Base-by-base conservation (phyloP, 192 early-diverging fungal genomes). In the Rhizophagus clarus region DNA sequence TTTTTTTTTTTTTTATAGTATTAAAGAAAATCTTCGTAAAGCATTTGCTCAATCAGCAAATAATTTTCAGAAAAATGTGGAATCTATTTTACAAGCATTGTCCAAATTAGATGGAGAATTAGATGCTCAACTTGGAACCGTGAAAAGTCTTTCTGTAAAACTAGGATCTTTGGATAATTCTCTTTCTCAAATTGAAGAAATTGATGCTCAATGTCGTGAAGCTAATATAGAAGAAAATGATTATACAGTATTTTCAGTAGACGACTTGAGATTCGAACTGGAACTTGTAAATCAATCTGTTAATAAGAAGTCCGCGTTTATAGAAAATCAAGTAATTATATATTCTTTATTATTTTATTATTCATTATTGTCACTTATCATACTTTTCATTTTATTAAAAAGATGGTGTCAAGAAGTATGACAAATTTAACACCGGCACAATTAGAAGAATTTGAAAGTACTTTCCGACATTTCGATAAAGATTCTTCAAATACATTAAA, bases 161-260 rank as follows among this genome's bases (percentile, higher is more conserved):
- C 79, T 91, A 4, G 84, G 84, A 61, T 88, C 91, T 2, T 82
- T 94, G 45, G 84, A 86, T 15, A 81, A 83, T 2, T 81, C 87
- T 0, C 83, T 96, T 29, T 69, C 85, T 64, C 86, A 85, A 0
- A 87, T 96, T 67, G 86, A 91, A 42, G 82, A 85, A 3, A 80
- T 95, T 3, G 90, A 95, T 83, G 76, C 83, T 69, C 90, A 92
- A 32, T 96, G 95, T 78, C 81, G 81, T 0, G 92, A 94, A 29
- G 97, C 97, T 56, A 93, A 95, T 82, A 95, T 96, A 73, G 96
- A 97, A 86, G 94, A 96, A 83, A 96, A 97, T 81, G 94, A 97
- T 83, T 95, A 94, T 79, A 97, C 96, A 9, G 95, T 97, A 29
- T 96, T 94, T 84, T 92, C 95, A 32, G 90, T 94, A 20, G 96